Base-by-base conservation (phyloP, 768 basidiomycete species). In the Lentinula lateritia region DNA sequence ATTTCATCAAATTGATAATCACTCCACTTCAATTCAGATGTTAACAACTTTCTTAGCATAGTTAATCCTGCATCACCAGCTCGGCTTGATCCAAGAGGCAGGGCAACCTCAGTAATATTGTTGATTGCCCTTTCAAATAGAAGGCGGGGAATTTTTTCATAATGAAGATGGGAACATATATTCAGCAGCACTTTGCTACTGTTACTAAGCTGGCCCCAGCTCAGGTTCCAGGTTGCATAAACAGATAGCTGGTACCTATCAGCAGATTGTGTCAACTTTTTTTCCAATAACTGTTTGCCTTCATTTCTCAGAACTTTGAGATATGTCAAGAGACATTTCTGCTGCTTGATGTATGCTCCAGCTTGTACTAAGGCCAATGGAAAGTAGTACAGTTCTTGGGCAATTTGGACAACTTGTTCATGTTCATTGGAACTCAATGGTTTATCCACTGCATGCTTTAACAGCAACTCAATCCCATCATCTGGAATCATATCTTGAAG, bases 351-450 rank as follows among this genome's bases (percentile, higher is more conserved):
- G 32, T 61, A 61, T 39, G 50, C 36, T 16, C 60, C 50, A n/a
- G 50, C 60, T 18, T 61, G 60, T 8, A 50, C 52, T 23, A 61
- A 7, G 28, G 9, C 34, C 60, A 50, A 61, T 12, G 60, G 38
- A 35, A 61, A 52, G 52, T 36, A 53, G 10, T 45, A 13, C n/a
- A 61, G 42, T 34, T 50, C 20, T 32, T 39, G 12, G n/a, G 50
- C 60, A 61, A 61, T 61, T 18, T 46, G 8, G 16, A 15, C 16
- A 34, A 50, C 60, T 8, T 35, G 23, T 35, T 20, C 32, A 1
- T 36, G 4, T 32, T 53, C 2, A 45, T 36, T 3, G 6, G 16
- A 18, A 45, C 5, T 18, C 2, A 16, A 50, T 8, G n/a, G 53
- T 6, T 52, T 9, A 2, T n/a, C 32, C 12, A 56, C 39, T 36